These are phyloP conservation scores for Penicillium mononematosum DNA, from an alignment of 495 filamentous ascomycete genomes.

Conservation along the genomic window DNA sequence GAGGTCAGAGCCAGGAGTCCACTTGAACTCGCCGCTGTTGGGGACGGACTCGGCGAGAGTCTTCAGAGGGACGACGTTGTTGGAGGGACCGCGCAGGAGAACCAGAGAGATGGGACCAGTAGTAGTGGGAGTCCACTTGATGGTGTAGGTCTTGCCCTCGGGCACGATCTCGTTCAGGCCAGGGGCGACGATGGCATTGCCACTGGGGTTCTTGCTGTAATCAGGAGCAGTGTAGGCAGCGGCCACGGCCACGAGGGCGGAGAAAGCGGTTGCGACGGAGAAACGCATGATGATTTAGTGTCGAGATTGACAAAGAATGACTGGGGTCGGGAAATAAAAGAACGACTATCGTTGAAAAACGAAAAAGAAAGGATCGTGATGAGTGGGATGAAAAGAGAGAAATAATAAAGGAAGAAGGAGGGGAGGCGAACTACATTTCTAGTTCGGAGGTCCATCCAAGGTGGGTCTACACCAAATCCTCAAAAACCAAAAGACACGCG, in stretches of 20 bases:
- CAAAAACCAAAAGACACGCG: background rate
- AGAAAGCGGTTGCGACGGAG: conserved; percentile 43
- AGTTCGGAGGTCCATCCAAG: background rate
- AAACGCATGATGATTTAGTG: conserved; percentile 51
- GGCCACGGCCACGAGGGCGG: conserved; percentile 51
- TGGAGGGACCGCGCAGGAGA: conserved; percentile 60
- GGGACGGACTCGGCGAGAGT: conserved; percentile 54
- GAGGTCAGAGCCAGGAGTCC: conserved; percentile 54
- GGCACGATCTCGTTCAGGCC: conserved; percentile 53
- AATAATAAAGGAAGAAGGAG: conserved; percentile 26
- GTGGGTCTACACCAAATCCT: background rate
- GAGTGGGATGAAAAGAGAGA: conserved; percentile 16
- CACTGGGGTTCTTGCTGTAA: conserved; percentile 47
- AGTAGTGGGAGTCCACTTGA: conserved; percentile 58
- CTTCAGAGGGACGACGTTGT: conserved; percentile 53
- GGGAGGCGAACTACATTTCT: conserved; percentile 24
- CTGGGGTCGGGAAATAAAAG: conserved; percentile 22
- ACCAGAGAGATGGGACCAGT: conserved; percentile 56
- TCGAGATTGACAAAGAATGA: conserved; percentile 25
- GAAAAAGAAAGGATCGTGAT: conserved; percentile 15
- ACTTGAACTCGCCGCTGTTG: conserved; percentile 59
- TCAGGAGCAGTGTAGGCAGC: conserved; percentile 53
- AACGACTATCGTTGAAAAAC: conserved; percentile 18
- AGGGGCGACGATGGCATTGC: conserved; percentile 59
- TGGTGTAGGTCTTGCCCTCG: conserved; percentile 54